These are phyloP conservation scores for Entrophospora sp. DNA, from an alignment of 192 early-diverging fungal genomes.

Conservation along the genomic window DNA sequence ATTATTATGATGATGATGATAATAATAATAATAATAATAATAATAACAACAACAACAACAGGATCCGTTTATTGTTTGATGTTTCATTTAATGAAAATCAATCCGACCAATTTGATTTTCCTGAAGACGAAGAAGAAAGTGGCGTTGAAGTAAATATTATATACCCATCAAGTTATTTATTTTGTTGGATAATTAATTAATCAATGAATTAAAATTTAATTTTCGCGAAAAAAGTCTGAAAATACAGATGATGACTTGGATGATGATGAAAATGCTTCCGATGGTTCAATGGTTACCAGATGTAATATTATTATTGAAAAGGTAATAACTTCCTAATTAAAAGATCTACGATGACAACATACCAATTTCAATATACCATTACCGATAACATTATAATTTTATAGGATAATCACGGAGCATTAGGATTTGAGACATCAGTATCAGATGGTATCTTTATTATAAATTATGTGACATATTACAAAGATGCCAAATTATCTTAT, in stretches of 20 bases:
- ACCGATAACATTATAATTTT: not conserved
- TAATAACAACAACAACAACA: conserved; percentile 27
- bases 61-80: conserved; percentile 10
- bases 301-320: conserved; percentile 80
- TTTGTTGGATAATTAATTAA: not conserved
- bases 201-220: not conserved
- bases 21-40: not conserved
- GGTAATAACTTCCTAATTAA: conserved; percentile 18
- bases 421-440: conserved; percentile 71
- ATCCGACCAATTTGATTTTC: conserved; percentile 29
- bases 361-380: not conserved
- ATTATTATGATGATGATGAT: not conserved
- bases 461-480: conserved; percentile 67
- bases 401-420: conserved; percentile 55
- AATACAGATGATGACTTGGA: conserved; percentile 25
- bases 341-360: not conserved
- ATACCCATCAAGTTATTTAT: too few species aligned
- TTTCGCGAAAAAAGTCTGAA: not conserved
- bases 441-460: conserved; percentile 83
- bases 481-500: conserved; percentile 51
- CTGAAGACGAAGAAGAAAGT: conserved; percentile 38
- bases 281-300: conserved; percentile 57
- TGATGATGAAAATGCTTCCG: conserved; percentile 50
- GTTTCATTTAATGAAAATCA: not conserved
- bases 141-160: not conserved